phyloP scores from a whole-genome alignment of 75 land plant species.

The Cunninghamia lanceolata region DNA sequence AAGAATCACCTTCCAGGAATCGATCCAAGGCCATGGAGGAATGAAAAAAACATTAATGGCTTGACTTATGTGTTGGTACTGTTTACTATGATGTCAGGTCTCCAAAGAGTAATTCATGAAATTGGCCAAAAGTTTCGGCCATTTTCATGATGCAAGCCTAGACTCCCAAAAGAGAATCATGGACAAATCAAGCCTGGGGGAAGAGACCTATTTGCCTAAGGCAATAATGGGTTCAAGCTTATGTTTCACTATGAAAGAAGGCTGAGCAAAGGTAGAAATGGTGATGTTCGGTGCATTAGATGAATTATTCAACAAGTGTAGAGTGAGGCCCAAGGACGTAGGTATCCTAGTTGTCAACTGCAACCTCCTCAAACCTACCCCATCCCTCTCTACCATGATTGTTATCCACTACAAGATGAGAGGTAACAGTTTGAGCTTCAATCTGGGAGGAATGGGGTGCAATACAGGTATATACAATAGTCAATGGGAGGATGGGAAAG shows the following conservation, averaged over 20 bases:
- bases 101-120: constrained; percentile 46
- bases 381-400: constrained; percentile 65
- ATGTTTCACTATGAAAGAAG: constrained; percentile 37
- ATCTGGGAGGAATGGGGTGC: constrained; percentile 80
- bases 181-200: constrained; percentile 55
- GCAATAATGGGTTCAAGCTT: constrained; percentile 27
- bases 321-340: constrained; percentile 44
- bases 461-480: constrained; percentile 60
- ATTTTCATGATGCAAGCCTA: constrained; percentile 38
- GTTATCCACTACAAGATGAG: constrained; percentile 65
- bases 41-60: too few species aligned
- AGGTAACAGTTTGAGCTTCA: constrained; percentile 28
- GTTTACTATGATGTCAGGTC: constrained; percentile 16
- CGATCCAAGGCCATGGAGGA: too few species aligned
- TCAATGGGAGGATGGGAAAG: too few species aligned
- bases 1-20: too few species aligned
- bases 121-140: constrained; percentile 36
- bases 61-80: too few species aligned
- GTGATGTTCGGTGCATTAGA: constrained; percentile 57
- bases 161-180: constrained; percentile 43
- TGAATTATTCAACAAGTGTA: constrained; percentile 45
- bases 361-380: constrained; percentile 57
- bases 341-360: constrained; percentile 66
- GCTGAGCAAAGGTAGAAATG: constrained; percentile 54
- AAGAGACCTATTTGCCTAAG: constrained; percentile 55